Percentiles rank a stretch among this genome's conserved stretches.
Conservation (phyloP, 345 rosid genomes). For the Corchorus olitorius region DNA sequence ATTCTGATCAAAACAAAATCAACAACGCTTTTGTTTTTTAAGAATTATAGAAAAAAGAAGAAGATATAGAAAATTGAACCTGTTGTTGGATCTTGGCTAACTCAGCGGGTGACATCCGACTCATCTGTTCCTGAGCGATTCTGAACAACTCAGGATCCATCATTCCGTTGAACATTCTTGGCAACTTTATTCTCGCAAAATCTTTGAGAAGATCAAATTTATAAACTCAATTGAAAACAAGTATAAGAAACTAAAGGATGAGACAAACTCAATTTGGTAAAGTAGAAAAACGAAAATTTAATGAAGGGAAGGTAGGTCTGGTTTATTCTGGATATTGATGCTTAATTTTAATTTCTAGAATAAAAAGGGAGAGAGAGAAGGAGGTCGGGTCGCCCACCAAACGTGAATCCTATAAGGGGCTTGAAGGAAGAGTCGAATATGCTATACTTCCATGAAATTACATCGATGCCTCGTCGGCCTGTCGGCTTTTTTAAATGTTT, state of each 20-base stretch:
- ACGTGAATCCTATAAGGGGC: neutral
- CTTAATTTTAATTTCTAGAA: neutral
- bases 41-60: neutral
- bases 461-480: neutral
- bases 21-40: neutral
- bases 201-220: neutral
- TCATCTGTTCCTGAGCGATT: conserved; percentile 95
- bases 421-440: neutral
- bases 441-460: conserved; percentile 14
- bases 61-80: conserved; percentile 30
- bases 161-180: conserved; percentile 68
- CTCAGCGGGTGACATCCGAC: conserved; percentile 90
- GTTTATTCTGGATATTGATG: conserved; percentile 21
- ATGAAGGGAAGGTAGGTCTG: conserved; percentile 20
- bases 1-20: neutral
- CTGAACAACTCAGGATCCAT: conserved; percentile 95
- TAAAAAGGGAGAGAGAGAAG: neutral
- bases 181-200: conserved; percentile 11
- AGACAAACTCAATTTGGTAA: neutral
- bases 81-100: conserved; percentile 70
- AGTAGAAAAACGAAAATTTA: neutral
- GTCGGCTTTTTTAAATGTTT: neutral
- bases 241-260: conserved; percentile 17
- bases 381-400: conserved; percentile 16
- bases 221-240: neutral